Percentiles rank a stretch among this genome's conserved stretches.
These are phyloP conservation scores for Ophiostoma angusticollis DNA, from an alignment of 2,329 filamentous ascomycete species.

Conservation along the genomic window DNA sequence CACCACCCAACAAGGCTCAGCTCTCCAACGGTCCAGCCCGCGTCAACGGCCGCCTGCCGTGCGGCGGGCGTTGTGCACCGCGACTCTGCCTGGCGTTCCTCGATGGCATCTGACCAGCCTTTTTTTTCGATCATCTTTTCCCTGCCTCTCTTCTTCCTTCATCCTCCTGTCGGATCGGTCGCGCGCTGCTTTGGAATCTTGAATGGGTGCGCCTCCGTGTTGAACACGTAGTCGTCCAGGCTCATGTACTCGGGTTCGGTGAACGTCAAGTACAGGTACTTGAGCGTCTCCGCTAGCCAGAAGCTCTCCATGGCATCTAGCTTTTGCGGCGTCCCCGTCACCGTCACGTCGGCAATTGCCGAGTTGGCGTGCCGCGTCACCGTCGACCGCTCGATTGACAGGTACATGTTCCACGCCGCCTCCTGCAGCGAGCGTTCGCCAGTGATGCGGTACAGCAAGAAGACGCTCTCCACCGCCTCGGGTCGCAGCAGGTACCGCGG, in stretches of 20 bases:
- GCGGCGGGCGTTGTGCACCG: too few relatives aligned
- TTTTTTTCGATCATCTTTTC: too few relatives aligned
- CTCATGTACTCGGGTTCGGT: constrained; percentile 12
- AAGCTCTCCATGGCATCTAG: constrained; percentile 26
- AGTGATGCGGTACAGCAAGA: constrained; percentile 71
- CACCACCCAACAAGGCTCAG: too few relatives aligned
- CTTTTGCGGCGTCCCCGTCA: constrained; percentile 22
- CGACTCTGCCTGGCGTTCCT: too few relatives aligned
- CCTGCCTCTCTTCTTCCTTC: too few relatives aligned
- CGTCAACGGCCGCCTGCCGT: too few relatives aligned
- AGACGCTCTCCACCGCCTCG: constrained; percentile 61
- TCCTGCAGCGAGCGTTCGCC: constrained; percentile 57
- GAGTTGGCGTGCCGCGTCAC: constrained; percentile 14
- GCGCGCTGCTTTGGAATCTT: constrained; percentile 15
- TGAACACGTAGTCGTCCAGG: constrained; percentile 15
- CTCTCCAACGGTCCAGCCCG: too few relatives aligned
- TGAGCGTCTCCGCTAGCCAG: constrained; percentile 15
- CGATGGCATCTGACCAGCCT: too few relatives aligned
- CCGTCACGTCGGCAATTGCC: constrained; percentile 24
- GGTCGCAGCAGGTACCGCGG: constrained; percentile 46
- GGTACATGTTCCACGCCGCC: constrained; percentile 71
- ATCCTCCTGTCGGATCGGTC: too few relatives aligned
- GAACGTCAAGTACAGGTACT: constrained; percentile 15
- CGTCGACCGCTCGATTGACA: constrained; percentile 53
- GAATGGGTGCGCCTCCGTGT: constrained; percentile 15